Evolutionary conservation across 2,329 filamentous ascomycete genomes (phyloP).

Genomic region (Diaporthe citrichinensis): DNA sequence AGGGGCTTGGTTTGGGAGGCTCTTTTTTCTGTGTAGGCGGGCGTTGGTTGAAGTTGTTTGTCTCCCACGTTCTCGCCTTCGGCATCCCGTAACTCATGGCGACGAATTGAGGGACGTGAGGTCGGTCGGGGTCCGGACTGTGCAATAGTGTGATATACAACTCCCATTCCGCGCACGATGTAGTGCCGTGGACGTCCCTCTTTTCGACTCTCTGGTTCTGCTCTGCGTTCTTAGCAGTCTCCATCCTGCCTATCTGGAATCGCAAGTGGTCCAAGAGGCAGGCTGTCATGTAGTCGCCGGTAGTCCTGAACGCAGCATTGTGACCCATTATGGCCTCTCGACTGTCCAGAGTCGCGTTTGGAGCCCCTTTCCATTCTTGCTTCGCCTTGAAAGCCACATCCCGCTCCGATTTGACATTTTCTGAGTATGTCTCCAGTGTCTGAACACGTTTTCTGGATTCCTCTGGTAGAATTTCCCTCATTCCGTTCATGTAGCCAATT

Average conservation of each 20-base stretch:
- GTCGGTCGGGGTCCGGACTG: background rate
- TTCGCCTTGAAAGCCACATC: background rate
- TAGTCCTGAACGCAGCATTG: background rate
- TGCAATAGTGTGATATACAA: background rate
- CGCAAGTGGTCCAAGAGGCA: background rate
- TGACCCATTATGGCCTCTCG: background rate
- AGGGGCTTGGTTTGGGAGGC: background rate
- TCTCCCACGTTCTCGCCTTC: background rate
- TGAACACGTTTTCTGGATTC: background rate
- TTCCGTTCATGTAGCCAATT: background rate
- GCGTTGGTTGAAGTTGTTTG: accelerated
- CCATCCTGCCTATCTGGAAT: background rate
- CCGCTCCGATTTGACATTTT: background rate
- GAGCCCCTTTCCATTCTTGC: background rate
- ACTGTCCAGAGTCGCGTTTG: background rate
- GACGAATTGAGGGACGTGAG: background rate
- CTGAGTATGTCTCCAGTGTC: background rate
- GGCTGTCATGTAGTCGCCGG: background rate
- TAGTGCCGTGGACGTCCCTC: background rate
- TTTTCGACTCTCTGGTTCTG: accelerated
- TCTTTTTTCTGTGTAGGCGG: background rate
- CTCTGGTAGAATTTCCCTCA: background rate
- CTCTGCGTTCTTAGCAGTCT: background rate
- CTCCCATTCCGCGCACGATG: background rate
- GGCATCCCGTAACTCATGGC: background rate